Evolutionary conservation across 176 grass and related monocot genomes (phyloP), one percentile per base, ranked within the genome.

Genomic region (Phyllostachys edulis): DNA sequence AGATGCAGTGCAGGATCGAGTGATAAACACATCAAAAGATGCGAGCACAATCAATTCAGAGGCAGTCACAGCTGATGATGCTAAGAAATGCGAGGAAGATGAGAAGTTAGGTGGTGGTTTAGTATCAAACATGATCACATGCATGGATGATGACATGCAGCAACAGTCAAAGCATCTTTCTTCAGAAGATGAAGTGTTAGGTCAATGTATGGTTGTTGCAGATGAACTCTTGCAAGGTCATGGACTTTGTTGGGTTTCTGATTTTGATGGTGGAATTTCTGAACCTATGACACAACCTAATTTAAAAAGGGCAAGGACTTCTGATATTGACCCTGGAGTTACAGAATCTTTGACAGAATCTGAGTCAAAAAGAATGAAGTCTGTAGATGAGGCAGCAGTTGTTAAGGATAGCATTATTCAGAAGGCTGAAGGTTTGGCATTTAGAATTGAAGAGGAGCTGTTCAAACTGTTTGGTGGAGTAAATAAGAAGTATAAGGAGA

Each of bases 401-500:
- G 65, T 69, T 65, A 85, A 85, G 37, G 76, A 74, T 62, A 69
- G 9, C 44, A 61, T 69, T 51, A 64, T 63, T 77, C 81, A 85
- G 67, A 90, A 90, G 62, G 87, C 87, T 72, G 90, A 92, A 90
- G 74, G 16, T 55, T 88, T 99, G 90, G 89, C 93, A 73, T 89
- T 75, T 83, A 92, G 69, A 87, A 96, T 99, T 87, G 96, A 99
- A 88, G 87, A 90, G 55, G 96, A 99, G 63, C 75, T 99, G 49
- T 99, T 96, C 65, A 88, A 85, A 80, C 82, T 96, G 44, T 96
- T 96, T 86, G 87, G 89, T 65, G 93, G 96, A 77, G 96, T 99
- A 52, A 99, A 94, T 86, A 99, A 99, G 82, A 99, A 99, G 82
- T 99, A 99, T 67, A 99, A 92, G 80, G 96, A 99, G 84, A 92